These are phyloP conservation scores for Yarrowia alimentaria DNA, from an alignment of 805 yeast species.

Conservation along the genomic window DNA sequence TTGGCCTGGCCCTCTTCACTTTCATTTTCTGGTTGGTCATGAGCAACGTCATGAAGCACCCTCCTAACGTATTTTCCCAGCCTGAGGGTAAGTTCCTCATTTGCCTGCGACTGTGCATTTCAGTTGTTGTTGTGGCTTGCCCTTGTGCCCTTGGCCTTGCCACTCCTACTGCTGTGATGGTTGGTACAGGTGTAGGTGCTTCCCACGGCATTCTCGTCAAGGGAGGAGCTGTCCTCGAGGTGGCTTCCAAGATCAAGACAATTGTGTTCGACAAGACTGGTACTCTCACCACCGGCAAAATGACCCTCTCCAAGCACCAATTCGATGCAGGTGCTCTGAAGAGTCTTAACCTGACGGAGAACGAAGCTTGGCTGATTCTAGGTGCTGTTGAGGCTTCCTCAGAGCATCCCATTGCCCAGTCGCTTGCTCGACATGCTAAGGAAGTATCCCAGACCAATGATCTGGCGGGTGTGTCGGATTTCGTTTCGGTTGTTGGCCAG, in stretches of 20 bases:
- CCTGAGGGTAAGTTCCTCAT: slow-evolving; percentile 60
- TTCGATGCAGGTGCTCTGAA: slow-evolving; percentile 4
- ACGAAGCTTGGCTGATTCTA: slow-evolving; percentile 53
- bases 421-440: slow-evolving; percentile 51
- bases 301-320: slow-evolving; percentile 47
- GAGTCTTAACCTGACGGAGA: slow-evolving; percentile 29
- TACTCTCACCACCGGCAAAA: slow-evolving; percentile 81
- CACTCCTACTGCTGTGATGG: slow-evolving; percentile 99
- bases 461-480: slow-evolving; percentile 30
- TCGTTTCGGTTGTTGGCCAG: slow-evolving; percentile 38
- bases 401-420: slow-evolving; percentile 86
- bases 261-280: slow-evolving; percentile 95
- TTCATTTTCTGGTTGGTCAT: slow-evolving; percentile 60
- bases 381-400: slow-evolving; percentile 64
- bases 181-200: slow-evolving; percentile 97
- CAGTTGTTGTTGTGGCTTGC: slow-evolving; percentile 96
- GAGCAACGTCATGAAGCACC: slow-evolving; percentile 40
- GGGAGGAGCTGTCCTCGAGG: slow-evolving; percentile 87
- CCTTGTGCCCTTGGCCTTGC: slow-evolving; percentile 98
- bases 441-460: slow-evolving; percentile 17
- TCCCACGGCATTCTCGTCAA: slow-evolving; percentile 82
- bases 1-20: slow-evolving; percentile 61
- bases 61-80: slow-evolving; percentile 51
- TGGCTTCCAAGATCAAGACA: slow-evolving; percentile 58
- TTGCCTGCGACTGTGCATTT: slow-evolving; percentile 76